Conservation (phyloP, 352 stramenopile species). For the Thraustochytrium sp. region DNA sequence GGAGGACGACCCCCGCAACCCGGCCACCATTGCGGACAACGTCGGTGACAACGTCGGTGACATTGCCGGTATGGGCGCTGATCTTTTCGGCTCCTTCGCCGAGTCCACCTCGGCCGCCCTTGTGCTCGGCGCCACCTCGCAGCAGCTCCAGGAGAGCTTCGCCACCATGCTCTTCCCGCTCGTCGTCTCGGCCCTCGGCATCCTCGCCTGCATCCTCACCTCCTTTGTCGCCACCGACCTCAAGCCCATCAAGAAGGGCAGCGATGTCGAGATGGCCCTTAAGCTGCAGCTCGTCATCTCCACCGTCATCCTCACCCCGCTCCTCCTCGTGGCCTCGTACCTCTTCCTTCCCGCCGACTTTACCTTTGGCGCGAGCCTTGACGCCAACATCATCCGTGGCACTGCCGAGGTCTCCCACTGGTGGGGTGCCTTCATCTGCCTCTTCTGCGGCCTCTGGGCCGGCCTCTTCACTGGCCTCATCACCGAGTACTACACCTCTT, state of each 20-base stretch:
- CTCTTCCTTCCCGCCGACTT: slow-evolving; percentile 37
- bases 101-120: slow-evolving; percentile 96
- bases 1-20: slow-evolving; percentile 98
- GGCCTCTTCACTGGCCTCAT: slow-evolving; percentile 96
- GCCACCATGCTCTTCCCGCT: slow-evolving; percentile 92
- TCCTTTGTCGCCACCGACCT: slow-evolving; percentile 97
- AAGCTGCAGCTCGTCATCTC: slow-evolving; percentile 97
- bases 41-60: slow-evolving; percentile 99
- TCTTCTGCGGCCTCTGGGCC: slow-evolving; percentile 88
- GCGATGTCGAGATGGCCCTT: slow-evolving; percentile 88
- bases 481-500: slow-evolving; percentile 99
- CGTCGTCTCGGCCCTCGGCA: slow-evolving; percentile 89
- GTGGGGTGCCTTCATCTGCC: slow-evolving; percentile 80
- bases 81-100: slow-evolving; percentile 98
- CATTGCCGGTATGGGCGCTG: slow-evolving; percentile 97
- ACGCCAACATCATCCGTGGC: neutral
- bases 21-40: slow-evolving; percentile 98
- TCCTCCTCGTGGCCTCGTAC: slow-evolving; percentile 69
- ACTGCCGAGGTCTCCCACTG: slow-evolving; percentile 74
- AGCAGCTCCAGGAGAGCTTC: slow-evolving; percentile 80
- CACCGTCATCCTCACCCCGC: slow-evolving; percentile 89
- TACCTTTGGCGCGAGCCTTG: slow-evolving; percentile 3
- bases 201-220: slow-evolving; percentile 90
- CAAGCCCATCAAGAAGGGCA: slow-evolving; percentile 68
- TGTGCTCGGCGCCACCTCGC: slow-evolving; percentile 87